Evolutionary conservation across 148 eudicot species (phyloP).

Genomic region (Polygonum aviculare): DNA sequence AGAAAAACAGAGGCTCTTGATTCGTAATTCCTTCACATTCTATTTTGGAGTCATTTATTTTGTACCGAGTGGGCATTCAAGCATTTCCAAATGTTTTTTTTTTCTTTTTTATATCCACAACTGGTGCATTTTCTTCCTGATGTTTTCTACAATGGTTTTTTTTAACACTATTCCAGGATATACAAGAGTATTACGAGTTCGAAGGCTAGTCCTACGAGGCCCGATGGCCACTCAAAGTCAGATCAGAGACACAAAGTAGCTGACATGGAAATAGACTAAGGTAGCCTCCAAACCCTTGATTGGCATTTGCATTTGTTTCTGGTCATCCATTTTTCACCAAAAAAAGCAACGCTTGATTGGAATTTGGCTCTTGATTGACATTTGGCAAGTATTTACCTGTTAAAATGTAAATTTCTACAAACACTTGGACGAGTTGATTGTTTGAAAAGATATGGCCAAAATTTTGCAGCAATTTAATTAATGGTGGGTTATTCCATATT

Average conservation of each 20-base stretch:
- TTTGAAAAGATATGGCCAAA: not conserved
- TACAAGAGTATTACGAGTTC: constrained; percentile 32
- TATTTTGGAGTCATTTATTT: not conserved
- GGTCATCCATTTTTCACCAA: not conserved
- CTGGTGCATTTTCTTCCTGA: not conserved
- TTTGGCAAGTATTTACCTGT: not conserved
- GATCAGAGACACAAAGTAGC: constrained; percentile 31
- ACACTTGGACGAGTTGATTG: not conserved
- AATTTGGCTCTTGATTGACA: no score
- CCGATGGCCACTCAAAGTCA: constrained; percentile 25
- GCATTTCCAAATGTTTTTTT: not conserved
- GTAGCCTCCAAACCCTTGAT: not conserved
- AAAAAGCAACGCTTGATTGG: not conserved
- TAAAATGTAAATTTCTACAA: not conserved
- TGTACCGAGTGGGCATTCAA: not conserved
- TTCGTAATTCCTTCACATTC: constrained; percentile 22
- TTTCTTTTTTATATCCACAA: no score
- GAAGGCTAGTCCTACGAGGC: constrained; percentile 28
- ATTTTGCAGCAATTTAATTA: not conserved
- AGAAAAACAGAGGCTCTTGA: constrained; percentile 36
- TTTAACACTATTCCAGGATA: constrained; percentile 32
- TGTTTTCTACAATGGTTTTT: not conserved
- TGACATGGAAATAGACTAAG: constrained; percentile 42
- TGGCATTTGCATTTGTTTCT: not conserved
- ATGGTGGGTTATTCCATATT: not conserved